These are phyloP conservation scores for Oryza glaberrima DNA, from an alignment of 176 grass and related monocot species.

Conservation along the genomic window DNA sequence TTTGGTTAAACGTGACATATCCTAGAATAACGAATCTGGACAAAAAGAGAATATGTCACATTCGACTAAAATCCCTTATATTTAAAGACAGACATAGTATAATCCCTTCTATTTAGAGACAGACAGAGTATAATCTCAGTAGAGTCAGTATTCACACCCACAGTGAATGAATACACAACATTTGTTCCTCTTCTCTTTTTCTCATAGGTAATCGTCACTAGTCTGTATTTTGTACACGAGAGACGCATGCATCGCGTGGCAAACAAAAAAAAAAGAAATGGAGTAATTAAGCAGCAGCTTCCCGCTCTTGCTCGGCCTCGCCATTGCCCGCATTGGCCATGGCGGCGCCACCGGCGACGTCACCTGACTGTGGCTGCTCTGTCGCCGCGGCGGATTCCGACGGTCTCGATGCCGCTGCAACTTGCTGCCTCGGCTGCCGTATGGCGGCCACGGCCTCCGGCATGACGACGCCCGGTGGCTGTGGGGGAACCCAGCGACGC, in stretches of 20 bases:
- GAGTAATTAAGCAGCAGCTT: background rate
- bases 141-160: background rate
- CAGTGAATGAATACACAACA: background rate
- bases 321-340: background rate
- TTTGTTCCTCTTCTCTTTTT: background rate
- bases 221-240: background rate
- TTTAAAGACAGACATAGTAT: too few relatives aligned
- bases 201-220: background rate
- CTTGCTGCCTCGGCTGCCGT: conserved; percentile 53
- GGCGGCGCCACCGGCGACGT: background rate
- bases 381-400: background rate
- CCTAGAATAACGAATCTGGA: too few relatives aligned
- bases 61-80: too few relatives aligned
- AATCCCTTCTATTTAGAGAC: too few relatives aligned
- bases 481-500: conserved; percentile 73
- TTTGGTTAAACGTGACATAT: too few relatives aligned
- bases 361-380: background rate
- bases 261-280: too few relatives aligned
- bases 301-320: conserved; percentile 22
- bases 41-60: too few relatives aligned
- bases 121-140: too few relatives aligned
- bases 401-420: background rate
- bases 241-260: too few relatives aligned
- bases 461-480: conserved; percentile 56
- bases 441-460: conserved; percentile 73